Percentiles rank a stretch among this genome's conserved stretches.
Conservation (phyloP, 306 rosid genomes). For the Crataegus laevigata region DNA sequence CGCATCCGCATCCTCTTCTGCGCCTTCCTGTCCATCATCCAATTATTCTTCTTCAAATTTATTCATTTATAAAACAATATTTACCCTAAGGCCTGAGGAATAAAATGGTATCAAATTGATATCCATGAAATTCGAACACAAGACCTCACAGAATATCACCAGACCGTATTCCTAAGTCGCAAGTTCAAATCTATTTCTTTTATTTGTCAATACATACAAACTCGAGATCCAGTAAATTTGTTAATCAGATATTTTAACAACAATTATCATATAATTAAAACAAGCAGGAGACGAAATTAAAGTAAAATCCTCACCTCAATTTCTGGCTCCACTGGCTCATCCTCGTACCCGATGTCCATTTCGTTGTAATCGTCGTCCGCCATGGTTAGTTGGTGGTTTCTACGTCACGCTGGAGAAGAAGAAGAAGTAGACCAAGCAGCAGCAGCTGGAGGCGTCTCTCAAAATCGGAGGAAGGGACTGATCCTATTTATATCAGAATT, state of each 20-base stretch:
- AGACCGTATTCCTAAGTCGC: no score
- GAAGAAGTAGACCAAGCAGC: neutral
- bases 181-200: no score
- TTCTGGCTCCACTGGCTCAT: conserved; percentile 84
- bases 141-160: no score
- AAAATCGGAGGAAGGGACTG: neutral
- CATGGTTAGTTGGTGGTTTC: conserved; percentile 13
- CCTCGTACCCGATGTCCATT: conserved; percentile 51
- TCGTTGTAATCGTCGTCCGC: conserved; percentile 46
- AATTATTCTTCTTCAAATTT: neutral
- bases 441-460: neutral
- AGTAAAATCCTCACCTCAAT: conserved; percentile 46
- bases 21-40: conserved; percentile 63
- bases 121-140: no score
- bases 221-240: neutral
- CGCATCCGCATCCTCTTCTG: conserved; percentile 36
- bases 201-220: neutral
- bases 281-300: neutral
- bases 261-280: no score
- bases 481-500: neutral
- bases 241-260: neutral
- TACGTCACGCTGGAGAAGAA: neutral
- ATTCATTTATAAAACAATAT: neutral
- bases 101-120: no score
- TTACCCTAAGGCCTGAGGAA: no score